phyloP scores from a whole-genome alignment of 192 early-diverging fungal genomes.

The Coemansia sp. region DNA sequence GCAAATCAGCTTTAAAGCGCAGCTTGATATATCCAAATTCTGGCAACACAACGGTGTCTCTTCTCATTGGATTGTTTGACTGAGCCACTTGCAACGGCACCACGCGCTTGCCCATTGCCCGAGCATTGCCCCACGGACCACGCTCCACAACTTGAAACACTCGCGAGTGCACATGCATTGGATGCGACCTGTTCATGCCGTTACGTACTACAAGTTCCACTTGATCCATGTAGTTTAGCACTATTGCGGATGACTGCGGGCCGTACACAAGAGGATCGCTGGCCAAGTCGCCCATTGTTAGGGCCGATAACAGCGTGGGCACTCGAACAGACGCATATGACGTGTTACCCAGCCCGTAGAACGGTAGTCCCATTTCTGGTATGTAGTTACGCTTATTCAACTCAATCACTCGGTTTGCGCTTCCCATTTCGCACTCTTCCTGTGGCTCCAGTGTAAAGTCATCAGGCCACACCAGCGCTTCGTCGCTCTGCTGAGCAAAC shows the following conservation, averaged over 20 bases:
- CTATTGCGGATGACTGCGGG: constrained; percentile 57
- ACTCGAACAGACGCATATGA: constrained; percentile 25
- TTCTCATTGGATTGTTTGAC: constrained; percentile 24
- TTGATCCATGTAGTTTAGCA: constrained; percentile 58
- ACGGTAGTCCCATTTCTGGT: background rate
- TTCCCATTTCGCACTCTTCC: constrained; percentile 53
- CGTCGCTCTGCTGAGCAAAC: background rate
- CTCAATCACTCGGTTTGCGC: constrained; percentile 32
- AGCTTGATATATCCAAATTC: constrained; percentile 59
- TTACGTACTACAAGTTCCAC: constrained; percentile 71
- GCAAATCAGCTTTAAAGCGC: constrained; percentile 74
- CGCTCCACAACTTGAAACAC: constrained; percentile 71
- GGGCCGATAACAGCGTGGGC: constrained; percentile 17
- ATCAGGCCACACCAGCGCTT: constrained; percentile 12
- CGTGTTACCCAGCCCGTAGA: background rate
- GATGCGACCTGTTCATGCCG: constrained; percentile 62
- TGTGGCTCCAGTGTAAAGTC: constrained; percentile 9
- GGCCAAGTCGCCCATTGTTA: constrained; percentile 24
- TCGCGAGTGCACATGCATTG: constrained; percentile 82
- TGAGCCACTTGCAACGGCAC: background rate
- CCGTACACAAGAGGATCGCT: constrained; percentile 60
- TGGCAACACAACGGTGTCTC: constrained; percentile 71
- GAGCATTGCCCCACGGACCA: constrained; percentile 18
- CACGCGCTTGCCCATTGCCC: background rate
- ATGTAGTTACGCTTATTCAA: background rate